Evolutionary conservation across 345 rosid genomes (phyloP).

Genomic region (Gynandropsis gynandra): DNA sequence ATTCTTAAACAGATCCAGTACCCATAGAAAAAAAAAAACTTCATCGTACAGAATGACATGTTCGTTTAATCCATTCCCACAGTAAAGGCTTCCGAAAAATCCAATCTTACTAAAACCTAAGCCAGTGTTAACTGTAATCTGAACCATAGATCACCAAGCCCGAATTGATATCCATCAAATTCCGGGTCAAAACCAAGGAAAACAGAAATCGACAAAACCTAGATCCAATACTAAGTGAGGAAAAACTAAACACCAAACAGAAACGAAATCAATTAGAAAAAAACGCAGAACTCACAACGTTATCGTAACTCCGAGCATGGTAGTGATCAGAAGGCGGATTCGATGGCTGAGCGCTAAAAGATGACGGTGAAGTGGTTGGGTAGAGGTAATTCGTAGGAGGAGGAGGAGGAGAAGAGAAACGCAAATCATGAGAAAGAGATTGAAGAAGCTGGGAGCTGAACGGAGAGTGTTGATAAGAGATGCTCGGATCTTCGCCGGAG

Average conservation of each 20-base stretch:
- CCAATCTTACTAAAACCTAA: constrained; percentile 3
- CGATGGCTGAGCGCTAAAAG: constrained; percentile 3
- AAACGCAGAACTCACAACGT: constrained; percentile 27
- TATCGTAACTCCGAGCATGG: constrained; percentile 20
- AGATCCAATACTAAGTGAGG: constrained; percentile 3
- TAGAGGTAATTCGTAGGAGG: constrained; percentile 19
- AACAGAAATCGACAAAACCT: constrained; percentile 2
- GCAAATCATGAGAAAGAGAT: constrained; percentile 26
- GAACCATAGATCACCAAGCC: constrained; percentile 12
- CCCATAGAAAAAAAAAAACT: neutral
- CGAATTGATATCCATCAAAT: constrained; percentile 19
- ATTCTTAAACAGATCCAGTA: too few species aligned
- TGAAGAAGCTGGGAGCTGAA: constrained; percentile 35
- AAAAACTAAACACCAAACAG: neutral
- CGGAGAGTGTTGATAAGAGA: constrained; percentile 29
- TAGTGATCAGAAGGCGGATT: constrained; percentile 18
- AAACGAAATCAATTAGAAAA: neutral
- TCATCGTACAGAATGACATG: neutral
- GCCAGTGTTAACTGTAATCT: constrained; percentile 1
- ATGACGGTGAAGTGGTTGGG: constrained; percentile 17
- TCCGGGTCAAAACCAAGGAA: neutral
- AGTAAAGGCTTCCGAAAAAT: neutral
- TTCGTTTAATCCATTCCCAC: constrained; percentile 8
- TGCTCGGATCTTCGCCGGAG: constrained; percentile 39
- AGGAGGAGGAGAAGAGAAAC: constrained; percentile 19